Evolutionary conservation across 257 asterid genomes (phyloP), one percentile per base, ranked within the genome.

Genomic region (Asclepias syriaca): DNA sequence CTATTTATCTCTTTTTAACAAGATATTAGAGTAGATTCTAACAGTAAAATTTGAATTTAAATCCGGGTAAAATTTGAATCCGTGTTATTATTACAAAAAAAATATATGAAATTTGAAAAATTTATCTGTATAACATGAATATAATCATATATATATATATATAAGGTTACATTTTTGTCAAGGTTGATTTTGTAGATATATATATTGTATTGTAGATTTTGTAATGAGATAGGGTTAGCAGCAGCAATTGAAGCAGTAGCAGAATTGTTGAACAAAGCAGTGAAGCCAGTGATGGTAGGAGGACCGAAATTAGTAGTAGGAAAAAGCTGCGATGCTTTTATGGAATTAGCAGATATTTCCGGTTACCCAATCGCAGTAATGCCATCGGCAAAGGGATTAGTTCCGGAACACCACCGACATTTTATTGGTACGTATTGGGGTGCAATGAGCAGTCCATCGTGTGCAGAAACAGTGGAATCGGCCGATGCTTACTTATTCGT

Each of bases 331-430:
- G 51, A 65, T 9, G 68, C 74, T 0, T 78, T 78, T 49, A 73
- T 78, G 13, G 70, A 69, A 75, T 74, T 78, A 51, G 73, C 76
- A 1, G 32, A 74, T 10, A 65, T 69, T 40, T 69, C 65, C 60
- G 82, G 82, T 60, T 78, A 74, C 56, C 72, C 82, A 6, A 37
- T 74, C 18, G 75, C 82, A 8, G 75, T 69, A 19, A 78, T 78
- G 82, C 82, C 82, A 27, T 73, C 82, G 10, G 82, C 79, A 6
- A 78, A 78, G 34, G 78, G 82, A 29, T 10, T 78, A 39, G 82
- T 77, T 50, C 81, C 81, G 1, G 81, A 77, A 8, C 68, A 77
- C 54, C 75, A 77, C 14, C 77, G 19, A 2, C 57, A 51, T 11
- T 46, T 46, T 13, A 46, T 46, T 46, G 50, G 50, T 9, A 46